Base-by-base conservation (phyloP, 1,284 basidiomycete species). In the Austroboletus niveus region DNA sequence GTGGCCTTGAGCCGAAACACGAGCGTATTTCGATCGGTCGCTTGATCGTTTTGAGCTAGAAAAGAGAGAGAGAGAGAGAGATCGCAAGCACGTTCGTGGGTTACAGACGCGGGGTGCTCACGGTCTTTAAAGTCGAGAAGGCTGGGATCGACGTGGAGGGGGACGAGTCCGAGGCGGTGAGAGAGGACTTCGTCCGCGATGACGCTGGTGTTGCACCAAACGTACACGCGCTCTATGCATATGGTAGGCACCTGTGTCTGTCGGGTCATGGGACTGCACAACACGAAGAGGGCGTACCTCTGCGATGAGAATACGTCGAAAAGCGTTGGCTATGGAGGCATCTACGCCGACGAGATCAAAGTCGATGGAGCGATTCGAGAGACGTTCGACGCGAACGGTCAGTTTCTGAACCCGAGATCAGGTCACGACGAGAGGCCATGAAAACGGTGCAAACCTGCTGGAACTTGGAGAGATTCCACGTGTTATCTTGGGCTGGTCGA, bases 311-410 rank as follows among this genome's bases (percentile, higher is more conserved):
- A 96, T 91, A 53, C 96, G 78, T 41, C 97, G 81, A 59, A 98
- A 82, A 0, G 96, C 94, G 69, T 99, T 99, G 27, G 97, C 94
- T 48, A 99, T 91, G 30, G 91, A 91, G 0, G 97, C 92, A 71
- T 99, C 97, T 31, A 98, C 89, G 8, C 97, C 96, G 52, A 98
- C 83, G 29, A 99, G 75, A 72, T 99, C 96, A 68, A 99, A 96
- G 63, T 98, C 95, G 57, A 97, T 82, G 5, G 87, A 86, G 4
- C 86, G 80, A 42, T 88, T 80, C 4, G 93, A 94, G 39, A 95
- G 72, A 45, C 88, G 79, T 57, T 89, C 85, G 31, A 96, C 79
- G 45, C 84, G 79, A 8, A 94, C 82, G 60, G 78, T 75, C 51
- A 95, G 74, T 64, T 80, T 85, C 91, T 94, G 68, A 60, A 63